These are phyloP conservation scores for Boletus tomentosulus DNA, from an alignment of 768 basidiomycete species.

Conservation along the genomic window DNA sequence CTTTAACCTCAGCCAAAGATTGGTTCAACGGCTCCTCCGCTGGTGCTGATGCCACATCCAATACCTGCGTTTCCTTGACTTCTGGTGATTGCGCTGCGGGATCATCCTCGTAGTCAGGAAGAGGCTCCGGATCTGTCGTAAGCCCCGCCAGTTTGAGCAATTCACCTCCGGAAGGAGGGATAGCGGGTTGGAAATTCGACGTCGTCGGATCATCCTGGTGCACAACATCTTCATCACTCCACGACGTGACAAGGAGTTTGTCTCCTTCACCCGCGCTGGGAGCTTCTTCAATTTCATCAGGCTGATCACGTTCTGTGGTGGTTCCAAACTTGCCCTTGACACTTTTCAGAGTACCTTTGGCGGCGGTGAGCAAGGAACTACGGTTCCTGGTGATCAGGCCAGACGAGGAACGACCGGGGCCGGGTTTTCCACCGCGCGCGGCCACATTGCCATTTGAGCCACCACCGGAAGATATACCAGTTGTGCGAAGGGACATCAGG, in stretches of 20 bases:
- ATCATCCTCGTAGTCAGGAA: slow-evolving; percentile 61
- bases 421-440: slow-evolving; percentile 34
- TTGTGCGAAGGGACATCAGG: slow-evolving; percentile 26
- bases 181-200: slow-evolving; percentile 1
- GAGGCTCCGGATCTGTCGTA: slow-evolving; percentile 34
- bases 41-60: neutral
- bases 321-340: slow-evolving; percentile 42
- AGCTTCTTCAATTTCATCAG: slow-evolving; percentile 19
- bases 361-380: slow-evolving; percentile 51
- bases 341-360: slow-evolving; percentile 49
- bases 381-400: slow-evolving; percentile 38
- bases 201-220: slow-evolving; percentile 5
- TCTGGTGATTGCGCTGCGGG: slow-evolving; percentile 10
- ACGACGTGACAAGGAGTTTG: slow-evolving; percentile 10
- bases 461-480: slow-evolving; percentile 8
- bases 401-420: slow-evolving; percentile 49
- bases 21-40: neutral
- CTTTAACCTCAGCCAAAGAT: slow-evolving; percentile 1
- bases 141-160: slow-evolving; percentile 51
- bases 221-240: slow-evolving; percentile 17
- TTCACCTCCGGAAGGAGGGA: slow-evolving; percentile 39
- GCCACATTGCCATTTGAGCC: slow-evolving; percentile 3
- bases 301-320: slow-evolving; percentile 12
- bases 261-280: slow-evolving; percentile 3
- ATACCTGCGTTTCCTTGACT: slow-evolving; percentile 4